Evolutionary conservation across 2,329 filamentous ascomycete species (phyloP), one percentile per base, ranked within the genome.

Genomic region (Hypoxylon sp.): DNA sequence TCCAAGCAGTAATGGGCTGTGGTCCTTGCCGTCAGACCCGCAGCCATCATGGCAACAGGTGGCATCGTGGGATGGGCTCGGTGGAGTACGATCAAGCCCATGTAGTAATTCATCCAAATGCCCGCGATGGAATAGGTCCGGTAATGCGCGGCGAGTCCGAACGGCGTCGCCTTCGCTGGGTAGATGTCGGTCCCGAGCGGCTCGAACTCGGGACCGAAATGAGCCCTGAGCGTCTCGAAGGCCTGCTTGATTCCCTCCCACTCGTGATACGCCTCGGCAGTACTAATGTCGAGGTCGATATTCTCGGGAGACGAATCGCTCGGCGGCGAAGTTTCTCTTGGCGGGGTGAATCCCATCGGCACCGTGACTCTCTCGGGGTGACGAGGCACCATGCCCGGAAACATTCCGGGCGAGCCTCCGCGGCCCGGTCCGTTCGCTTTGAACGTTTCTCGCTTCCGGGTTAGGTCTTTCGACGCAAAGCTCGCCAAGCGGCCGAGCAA

Each of bases 61-160:
- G 94, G 95, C 94, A 98, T 98, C 23, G 87, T 88, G 0, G 96
- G 96, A 72, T 98, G 94, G 0, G 90, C 86, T 34, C 96, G 87
- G 65, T 95, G 84, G n/a, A 96, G 86, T 59, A 94, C 86, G 63
- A 98, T 95, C 50, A 93, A 85, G 0, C 91, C 90, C 84, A 95
- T 93, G 79, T 97, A 92, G 78, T 93, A 94, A 70, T 94, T 91
- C 76, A 92, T 89, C 93, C 94, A 97, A 21, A 98, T 85, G 34
- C 93, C 91, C 2, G 92, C 93, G 69, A 98, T 91, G n/a, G 91
- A 90, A 77, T 93, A 95, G 1, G 92, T 95, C 30, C 93, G 88
- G 76, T 97, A 98, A 70, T 93, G 89, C 5, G 94, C 81, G 0
- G 93, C 91, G 2, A 89, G 87, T 0, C 96, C 95, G 75, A 98